Evolutionary conservation across 2,329 filamentous ascomycete species (phyloP).

Genomic region (Stylonectria norvegica): DNA sequence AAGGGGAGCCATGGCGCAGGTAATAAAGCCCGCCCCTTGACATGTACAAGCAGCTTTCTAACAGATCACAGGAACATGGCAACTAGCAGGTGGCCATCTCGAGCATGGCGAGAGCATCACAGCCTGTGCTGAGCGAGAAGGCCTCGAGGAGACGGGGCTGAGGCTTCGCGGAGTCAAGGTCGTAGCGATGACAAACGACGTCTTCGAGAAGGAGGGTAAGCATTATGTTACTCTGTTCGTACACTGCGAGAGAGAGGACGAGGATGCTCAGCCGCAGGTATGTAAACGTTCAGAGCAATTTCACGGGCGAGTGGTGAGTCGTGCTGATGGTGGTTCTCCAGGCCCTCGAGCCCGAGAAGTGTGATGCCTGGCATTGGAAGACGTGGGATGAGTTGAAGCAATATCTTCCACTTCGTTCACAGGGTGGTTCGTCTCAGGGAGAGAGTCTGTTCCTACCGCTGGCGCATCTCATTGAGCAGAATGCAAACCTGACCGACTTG

Average conservation of each 20-base stretch:
- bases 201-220: slow-evolving; percentile 57
- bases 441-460: slow-evolving; percentile 33
- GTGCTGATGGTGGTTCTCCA: neutral
- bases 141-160: slow-evolving; percentile 67
- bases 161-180: slow-evolving; percentile 50
- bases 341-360: slow-evolving; percentile 50
- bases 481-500: slow-evolving; percentile 17
- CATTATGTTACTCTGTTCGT: slow-evolving; percentile 77
- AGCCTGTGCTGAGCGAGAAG: slow-evolving; percentile 63
- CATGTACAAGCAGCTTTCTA: neutral
- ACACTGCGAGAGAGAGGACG: slow-evolving; percentile 46
- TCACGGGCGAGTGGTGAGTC: neutral
- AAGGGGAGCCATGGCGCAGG: slow-evolving; percentile 48
- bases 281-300: slow-evolving; percentile 26
- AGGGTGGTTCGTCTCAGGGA: slow-evolving; percentile 10
- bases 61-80: slow-evolving; percentile 51
- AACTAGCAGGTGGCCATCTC: slow-evolving; percentile 72
- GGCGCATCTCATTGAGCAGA: slow-evolving; percentile 27
- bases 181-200: slow-evolving; percentile 62
- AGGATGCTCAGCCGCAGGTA: slow-evolving; percentile 51
- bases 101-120: slow-evolving; percentile 64
- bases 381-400: slow-evolving; percentile 41
- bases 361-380: slow-evolving; percentile 48
- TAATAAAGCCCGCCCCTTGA: slow-evolving; percentile 21
- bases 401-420: slow-evolving; percentile 17